Conservation (phyloP, 306 rosid genomes). For the Alnus glutinosa region DNA sequence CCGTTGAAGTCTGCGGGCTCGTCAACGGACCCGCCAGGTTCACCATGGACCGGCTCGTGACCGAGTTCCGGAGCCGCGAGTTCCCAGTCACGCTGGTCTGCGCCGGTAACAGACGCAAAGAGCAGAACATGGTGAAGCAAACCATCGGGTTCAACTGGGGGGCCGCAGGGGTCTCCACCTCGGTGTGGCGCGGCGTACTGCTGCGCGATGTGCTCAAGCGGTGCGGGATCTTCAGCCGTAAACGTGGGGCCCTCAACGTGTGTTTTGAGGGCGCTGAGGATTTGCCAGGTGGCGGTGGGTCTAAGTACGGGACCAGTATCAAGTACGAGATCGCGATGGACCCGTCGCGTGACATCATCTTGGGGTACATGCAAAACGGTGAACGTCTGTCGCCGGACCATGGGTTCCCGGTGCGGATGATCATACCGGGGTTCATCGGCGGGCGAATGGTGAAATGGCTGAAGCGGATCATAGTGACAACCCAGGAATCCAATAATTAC, state of each 20-base stretch:
- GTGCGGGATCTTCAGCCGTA: slow-evolving; percentile 51
- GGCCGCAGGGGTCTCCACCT: slow-evolving; percentile 59
- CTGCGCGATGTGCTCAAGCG: slow-evolving; percentile 48
- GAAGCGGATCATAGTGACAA: slow-evolving; percentile 67
- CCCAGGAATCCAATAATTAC: slow-evolving; percentile 52
- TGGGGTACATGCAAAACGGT: slow-evolving; percentile 87
- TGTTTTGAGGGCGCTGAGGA: slow-evolving; percentile 87
- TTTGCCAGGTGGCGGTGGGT: slow-evolving; percentile 84
- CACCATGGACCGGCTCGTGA: slow-evolving; percentile 62
- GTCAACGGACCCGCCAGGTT: slow-evolving; percentile 50
- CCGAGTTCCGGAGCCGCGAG: slow-evolving; percentile 52
- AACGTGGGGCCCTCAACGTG: slow-evolving; percentile 58
- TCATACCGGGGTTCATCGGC: slow-evolving; percentile 72
- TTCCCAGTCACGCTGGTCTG: slow-evolving; percentile 64
- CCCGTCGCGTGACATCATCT: slow-evolving; percentile 68
- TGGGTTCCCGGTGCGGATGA: slow-evolving; percentile 75
- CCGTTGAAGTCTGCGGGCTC: slow-evolving; percentile 65
- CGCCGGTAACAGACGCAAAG: slow-evolving; percentile 78
- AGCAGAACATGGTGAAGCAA: slow-evolving; percentile 76
- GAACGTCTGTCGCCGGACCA: slow-evolving; percentile 66
- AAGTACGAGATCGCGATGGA: slow-evolving; percentile 67
- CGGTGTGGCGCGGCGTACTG: slow-evolving; percentile 77
- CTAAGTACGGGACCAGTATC: slow-evolving; percentile 71
- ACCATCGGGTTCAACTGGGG: slow-evolving; percentile 90
- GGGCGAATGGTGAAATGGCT: slow-evolving; percentile 93